Evolutionary conservation across 192 early-diverging fungal species (phyloP), one percentile per base, ranked within the genome.

Genomic region (Thamnidium elegans): DNA sequence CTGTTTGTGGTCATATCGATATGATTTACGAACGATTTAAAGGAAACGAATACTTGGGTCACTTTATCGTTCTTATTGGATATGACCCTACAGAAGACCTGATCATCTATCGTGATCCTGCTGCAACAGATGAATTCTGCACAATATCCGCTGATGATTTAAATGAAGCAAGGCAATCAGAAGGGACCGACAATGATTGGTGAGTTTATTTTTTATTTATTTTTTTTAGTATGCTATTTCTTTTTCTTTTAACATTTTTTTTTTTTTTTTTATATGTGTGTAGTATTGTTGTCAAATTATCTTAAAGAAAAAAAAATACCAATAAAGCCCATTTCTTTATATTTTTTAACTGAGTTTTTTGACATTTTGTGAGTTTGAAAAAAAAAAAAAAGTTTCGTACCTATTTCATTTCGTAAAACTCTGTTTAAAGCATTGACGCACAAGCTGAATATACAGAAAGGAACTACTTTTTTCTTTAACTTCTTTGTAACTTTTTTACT

Each of bases 81-180:
- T 96, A 93, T 64, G 90, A 94, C 47, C 85, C 87, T 1, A 80
- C 82, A 20, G 79, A 80, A 26, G 92, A 96, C 76, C 58, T 82
- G 67, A 92, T 96, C 67, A 79, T 90, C 17, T 93, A 92, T 63
- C 86, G 94, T 56, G 92, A 96, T 65, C 94, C 94, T 7, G 92
- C 88, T 10, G 81, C 86, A 7, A 70, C 72, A 0, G 85, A 88
- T 42, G 82, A 88, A 50, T 72, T 92, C 56, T 96, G 94, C 68
- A 75, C 81, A 17, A 80, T 94, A 9, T 67, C 83, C 2, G 86
- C 86, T 6, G 62, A 68, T 6, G 79, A 72, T 19, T 70, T 96
- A 26, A 87, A 96, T 17, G 61, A 63, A 11, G 92, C 94, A 3
- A 81, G 88, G 51, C 74, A 75, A 48, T 72, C 89, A 7, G 69